Base-by-base conservation (phyloP, 176 grass and related monocot species). In the Chrysopogon serrulatus region DNA sequence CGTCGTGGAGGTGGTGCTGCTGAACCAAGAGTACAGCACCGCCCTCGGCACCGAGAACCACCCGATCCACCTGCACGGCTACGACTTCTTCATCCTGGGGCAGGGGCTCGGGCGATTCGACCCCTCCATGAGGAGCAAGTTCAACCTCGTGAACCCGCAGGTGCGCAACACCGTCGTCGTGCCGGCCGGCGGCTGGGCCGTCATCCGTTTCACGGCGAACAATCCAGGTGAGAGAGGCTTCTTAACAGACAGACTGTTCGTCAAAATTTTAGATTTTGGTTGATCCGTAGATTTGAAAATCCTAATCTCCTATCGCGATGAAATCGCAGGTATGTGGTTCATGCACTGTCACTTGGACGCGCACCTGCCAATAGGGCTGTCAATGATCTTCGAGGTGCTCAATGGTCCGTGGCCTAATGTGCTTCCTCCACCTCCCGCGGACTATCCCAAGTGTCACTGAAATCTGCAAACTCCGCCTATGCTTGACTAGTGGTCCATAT, bases 1-100 rank as follows among this genome's bases (percentile, higher is more conserved):
- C 72, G 88, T 86, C 12, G 89, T 93, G 35, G 91, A 93, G 88
- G 83, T 91, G 21, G 94, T 97, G 48, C 85, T 97, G 78, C 91
- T 91, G 81, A 84, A 77, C 53, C 2, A n/a, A 2, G 39, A 2
- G 61, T 75, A 92, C 90, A 56, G 60, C 64, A 12, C 5, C 65
- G 8, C 0, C 37, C 27, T 90, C 0, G 85, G 79, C 69, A 1
- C 85, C 56, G 94, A 97, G 75, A 97, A 77, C 94, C 94, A 97
- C 78, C 94, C 91, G 21, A 48, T 97, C 33, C 94, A 93, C 48
- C 71, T 93, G 59, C 89, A 97, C 28, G 91, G 89, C 16, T 88
- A 74, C 79, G 75, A 93, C 78, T 93, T 97, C 84, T 91, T 83
- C 68, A 70, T 93, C 12, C 67, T 97, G 43, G 89, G 82, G 31